A percentile compares a stretch with the other conserved stretches of the same genome.
Evolutionary conservation across 164 flowering plant species (phyloP).

Genomic region (Malania oleifera): DNA sequence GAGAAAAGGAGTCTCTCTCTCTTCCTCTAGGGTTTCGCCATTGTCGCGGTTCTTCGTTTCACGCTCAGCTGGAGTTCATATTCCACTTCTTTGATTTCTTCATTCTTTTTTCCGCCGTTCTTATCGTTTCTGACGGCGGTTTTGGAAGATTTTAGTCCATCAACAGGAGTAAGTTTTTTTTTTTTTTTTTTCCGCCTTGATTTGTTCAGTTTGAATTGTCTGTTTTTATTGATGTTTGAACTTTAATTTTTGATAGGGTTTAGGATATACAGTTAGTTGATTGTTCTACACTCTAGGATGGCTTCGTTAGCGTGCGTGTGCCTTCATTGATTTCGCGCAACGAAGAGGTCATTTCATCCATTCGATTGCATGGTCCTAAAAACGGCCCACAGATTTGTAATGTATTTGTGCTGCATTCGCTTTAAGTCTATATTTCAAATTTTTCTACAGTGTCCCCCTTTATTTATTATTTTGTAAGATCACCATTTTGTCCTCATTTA

Average conservation of each 20-base stretch:
- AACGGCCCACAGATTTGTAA: not conserved
- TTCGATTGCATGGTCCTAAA: not conserved
- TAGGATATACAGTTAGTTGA: too few relatives aligned
- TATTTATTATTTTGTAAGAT: too few relatives aligned
- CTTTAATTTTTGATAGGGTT: too few relatives aligned
- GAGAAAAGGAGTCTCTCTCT: not conserved
- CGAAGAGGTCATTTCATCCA: not conserved
- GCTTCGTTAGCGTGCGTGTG: too few relatives aligned
- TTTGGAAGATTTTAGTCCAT: too few relatives aligned
- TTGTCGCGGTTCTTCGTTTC: not conserved
- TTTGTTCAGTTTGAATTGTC: too few relatives aligned
- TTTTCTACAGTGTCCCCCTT: not conserved
- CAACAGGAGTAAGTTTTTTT: not conserved
- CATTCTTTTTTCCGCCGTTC: not conserved
- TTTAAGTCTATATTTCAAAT: not conserved
- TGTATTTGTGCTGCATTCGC: not conserved
- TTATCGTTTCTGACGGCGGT: too few relatives aligned
- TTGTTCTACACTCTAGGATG: too few relatives aligned
- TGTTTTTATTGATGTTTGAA: too few relatives aligned
- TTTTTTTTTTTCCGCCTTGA: not conserved
- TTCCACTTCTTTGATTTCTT: not conserved
- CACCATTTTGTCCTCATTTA: too few relatives aligned
- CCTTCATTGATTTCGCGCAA: too few relatives aligned
- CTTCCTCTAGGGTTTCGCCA: slow-evolving; percentile 1
- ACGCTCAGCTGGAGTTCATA: not conserved